Percentiles rank a stretch among this genome's conserved stretches.
phyloP scores from a whole-genome alignment of 306 rosid species.

The Fagus sylvatica region DNA sequence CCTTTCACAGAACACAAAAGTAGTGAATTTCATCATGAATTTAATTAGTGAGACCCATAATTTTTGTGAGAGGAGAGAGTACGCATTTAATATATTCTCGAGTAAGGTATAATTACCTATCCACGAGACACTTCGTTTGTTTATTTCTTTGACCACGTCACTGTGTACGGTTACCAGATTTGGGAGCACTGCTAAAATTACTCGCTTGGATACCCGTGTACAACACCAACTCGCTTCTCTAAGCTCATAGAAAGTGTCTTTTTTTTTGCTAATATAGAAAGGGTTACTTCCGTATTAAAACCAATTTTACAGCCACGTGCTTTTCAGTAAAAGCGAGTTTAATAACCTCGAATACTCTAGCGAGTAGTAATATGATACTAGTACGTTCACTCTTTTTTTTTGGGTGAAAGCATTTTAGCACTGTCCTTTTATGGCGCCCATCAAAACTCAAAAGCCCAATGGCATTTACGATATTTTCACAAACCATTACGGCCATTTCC shows the following conservation, averaged over 20 bases:
- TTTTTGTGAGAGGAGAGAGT: too few relatives aligned
- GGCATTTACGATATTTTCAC: conserved; percentile 22
- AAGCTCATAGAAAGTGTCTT: too few relatives aligned
- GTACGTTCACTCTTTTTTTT: background rate
- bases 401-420: background rate
- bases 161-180: background rate
- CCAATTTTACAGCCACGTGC: background rate
- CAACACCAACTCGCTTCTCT: too few relatives aligned
- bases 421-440: conserved; percentile 17
- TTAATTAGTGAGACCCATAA: too few relatives aligned
- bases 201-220: background rate
- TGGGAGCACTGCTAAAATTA: background rate
- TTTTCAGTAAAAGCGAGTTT: background rate
- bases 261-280: too few relatives aligned
- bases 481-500: background rate
- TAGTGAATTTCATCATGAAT: too few relatives aligned
- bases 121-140: background rate
- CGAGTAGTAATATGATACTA: background rate
- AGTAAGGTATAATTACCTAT: too few relatives aligned
- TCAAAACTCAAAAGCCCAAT: conserved; percentile 17
- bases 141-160: conserved; percentile 28
- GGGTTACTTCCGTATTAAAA: background rate
- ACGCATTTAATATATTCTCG: too few relatives aligned
- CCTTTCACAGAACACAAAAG: too few relatives aligned
- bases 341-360: rapidly evolving